A percentile compares a stretch with the other conserved stretches of the same genome.
Evolutionary conservation across 2,329 filamentous ascomycete genomes (phyloP).

Genomic region (Talaromyces islandicus): DNA sequence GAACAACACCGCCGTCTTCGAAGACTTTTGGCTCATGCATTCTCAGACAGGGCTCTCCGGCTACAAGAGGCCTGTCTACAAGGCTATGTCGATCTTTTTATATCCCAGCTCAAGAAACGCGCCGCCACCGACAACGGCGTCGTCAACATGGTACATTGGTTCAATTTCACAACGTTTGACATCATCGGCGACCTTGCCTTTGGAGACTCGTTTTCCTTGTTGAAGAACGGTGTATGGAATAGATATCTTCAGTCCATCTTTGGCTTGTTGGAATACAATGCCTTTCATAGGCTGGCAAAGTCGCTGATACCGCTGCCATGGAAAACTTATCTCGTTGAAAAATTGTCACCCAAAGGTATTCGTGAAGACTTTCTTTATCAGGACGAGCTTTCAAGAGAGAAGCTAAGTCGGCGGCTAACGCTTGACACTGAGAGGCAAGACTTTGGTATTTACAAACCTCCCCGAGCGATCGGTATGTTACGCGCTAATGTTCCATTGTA

Average conservation of each 20-base stretch:
- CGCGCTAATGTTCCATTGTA: neutral
- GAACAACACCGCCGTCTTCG: slow-evolving; percentile 20
- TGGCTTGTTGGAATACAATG: slow-evolving; percentile 8
- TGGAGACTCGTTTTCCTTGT: slow-evolving; percentile 30
- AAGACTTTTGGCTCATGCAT: slow-evolving; percentile 22
- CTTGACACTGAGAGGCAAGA: slow-evolving; percentile 15
- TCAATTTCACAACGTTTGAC: slow-evolving; percentile 34
- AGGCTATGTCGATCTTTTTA: slow-evolving; percentile 18
- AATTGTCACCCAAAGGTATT: slow-evolving; percentile 9
- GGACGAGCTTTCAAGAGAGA: slow-evolving; percentile 14
- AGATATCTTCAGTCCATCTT: slow-evolving; percentile 2
- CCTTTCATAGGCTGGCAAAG: neutral
- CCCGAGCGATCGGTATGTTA: neutral
- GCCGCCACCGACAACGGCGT: slow-evolving; percentile 5
- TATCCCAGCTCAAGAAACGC: slow-evolving; percentile 15
- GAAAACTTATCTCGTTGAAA: neutral
- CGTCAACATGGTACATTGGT: slow-evolving; percentile 28
- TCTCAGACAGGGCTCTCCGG: slow-evolving; percentile 24
- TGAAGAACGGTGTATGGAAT: neutral
- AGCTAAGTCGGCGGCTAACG: neutral
- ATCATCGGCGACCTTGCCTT: slow-evolving; percentile 38
- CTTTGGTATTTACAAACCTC: slow-evolving; percentile 5
- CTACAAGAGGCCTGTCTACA: slow-evolving; percentile 18
- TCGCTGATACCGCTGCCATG: neutral
- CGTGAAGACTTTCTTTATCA: slow-evolving; percentile 12